A percentile compares a stretch with the other conserved stretches of the same genome.
phyloP scores from a whole-genome alignment of 805 yeast species.

The Saturnispora mendoncae region DNA sequence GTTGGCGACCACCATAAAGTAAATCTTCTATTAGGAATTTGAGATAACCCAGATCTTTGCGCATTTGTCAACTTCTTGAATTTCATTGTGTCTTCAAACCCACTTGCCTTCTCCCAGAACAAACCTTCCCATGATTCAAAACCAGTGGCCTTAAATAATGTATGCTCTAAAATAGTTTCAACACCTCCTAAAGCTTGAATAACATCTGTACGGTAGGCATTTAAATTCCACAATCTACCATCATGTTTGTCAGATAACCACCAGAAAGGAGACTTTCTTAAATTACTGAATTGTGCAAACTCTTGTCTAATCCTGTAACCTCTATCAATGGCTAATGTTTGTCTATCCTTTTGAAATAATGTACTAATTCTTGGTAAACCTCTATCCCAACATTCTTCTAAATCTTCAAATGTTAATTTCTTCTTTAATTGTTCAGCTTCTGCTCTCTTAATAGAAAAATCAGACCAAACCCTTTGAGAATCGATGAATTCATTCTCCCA shows the following conservation, averaged over 20 bases:
- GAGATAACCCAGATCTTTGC: conserved; percentile 93
- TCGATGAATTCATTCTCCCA: conserved; percentile 97
- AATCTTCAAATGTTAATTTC: conserved; percentile 81
- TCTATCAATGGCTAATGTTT: conserved; percentile 87
- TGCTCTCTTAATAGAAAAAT: conserved; percentile 80
- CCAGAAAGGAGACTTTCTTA: conserved; percentile 86
- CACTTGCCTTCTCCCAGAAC: conserved; percentile 97
- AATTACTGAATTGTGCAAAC: conserved; percentile 62
- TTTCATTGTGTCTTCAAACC: conserved; percentile 93
- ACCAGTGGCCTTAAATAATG: conserved; percentile 93
- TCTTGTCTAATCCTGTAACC: conserved; percentile 82
- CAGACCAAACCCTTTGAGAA: conserved; percentile 97
- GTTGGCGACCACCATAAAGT: conserved; percentile 99
- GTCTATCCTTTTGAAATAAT: conserved; percentile 88
- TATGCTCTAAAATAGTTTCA: conserved; percentile 91
- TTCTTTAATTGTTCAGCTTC: conserved; percentile 83
- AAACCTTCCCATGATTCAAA: conserved; percentile 98
- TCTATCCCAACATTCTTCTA: conserved; percentile 93
- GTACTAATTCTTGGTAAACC: conserved; percentile 96
- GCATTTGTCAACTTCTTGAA: conserved; percentile 94
- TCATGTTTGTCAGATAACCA: conserved; percentile 93
- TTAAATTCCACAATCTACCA: conserved; percentile 91
- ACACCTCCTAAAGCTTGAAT: conserved; percentile 97
- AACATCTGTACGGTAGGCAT: conserved; percentile 89
- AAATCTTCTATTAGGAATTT: conserved; percentile 94